Percentiles rank a stretch among this genome's conserved stretches.
phyloP scores from a whole-genome alignment of 495 filamentous ascomycete genomes.

The Schizothecium vesticola region DNA sequence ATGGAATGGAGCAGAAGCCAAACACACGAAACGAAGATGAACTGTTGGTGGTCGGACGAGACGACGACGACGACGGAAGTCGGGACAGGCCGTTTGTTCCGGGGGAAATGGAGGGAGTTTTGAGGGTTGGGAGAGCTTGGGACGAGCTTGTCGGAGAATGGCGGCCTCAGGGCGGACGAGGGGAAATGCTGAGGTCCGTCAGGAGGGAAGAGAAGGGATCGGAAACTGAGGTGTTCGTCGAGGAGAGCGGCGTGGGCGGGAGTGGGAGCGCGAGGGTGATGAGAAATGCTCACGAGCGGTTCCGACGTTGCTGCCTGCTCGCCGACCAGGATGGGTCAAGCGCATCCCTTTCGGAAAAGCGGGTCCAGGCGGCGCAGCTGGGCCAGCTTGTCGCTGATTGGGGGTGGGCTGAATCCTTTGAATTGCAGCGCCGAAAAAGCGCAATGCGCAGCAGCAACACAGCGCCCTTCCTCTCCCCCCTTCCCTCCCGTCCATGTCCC shows the following conservation, averaged over 20 bases:
- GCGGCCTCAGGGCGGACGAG: constrained; percentile 20
- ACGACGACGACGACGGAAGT: background rate
- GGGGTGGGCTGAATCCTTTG: constrained; percentile 24
- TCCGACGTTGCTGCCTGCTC: constrained; percentile 31
- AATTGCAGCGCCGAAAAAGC: constrained; percentile 11
- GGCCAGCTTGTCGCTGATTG: constrained; percentile 14
- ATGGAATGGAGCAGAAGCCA: constrained; percentile 5
- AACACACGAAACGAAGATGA: background rate
- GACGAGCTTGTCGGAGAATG: background rate
- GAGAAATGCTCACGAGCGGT: constrained; percentile 29
- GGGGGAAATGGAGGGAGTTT: background rate
- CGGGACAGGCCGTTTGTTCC: background rate
- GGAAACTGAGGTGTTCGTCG: constrained; percentile 10
- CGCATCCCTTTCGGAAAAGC: constrained; percentile 8
- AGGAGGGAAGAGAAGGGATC: constrained; percentile 1
- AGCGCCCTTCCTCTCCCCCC: background rate
- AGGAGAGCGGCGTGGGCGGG: constrained; percentile 14
- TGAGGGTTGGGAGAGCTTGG: background rate
- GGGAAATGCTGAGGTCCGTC: constrained; percentile 4
- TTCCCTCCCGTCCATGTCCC: background rate
- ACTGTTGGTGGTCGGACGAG: background rate
- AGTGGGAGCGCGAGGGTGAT: constrained; percentile 19
- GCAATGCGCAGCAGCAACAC: constrained; percentile 19
- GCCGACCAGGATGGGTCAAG: constrained; percentile 21
- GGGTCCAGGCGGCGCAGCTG: constrained; percentile 29